Percentiles rank a stretch among this genome's conserved stretches.
Evolutionary conservation across 345 rosid species (phyloP).

Genomic region (Combretum micranthum): DNA sequence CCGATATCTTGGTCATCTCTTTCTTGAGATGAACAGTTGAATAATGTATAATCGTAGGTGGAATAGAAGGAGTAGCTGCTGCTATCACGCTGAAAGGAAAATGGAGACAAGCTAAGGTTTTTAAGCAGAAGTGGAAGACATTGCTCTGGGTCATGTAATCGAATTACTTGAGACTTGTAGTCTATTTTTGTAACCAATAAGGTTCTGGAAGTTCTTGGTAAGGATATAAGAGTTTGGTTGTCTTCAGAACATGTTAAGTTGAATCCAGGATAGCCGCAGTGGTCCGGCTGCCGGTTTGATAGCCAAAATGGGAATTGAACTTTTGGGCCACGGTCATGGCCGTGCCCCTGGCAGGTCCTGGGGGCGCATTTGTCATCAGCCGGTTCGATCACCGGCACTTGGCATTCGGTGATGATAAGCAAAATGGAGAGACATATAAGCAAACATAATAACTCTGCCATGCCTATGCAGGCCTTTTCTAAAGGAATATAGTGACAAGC

Average conservation of each 20-base stretch:
- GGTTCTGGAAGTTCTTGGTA: slow-evolving; percentile 11
- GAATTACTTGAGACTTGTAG: slow-evolving; percentile 6
- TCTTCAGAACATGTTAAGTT: slow-evolving; percentile 11
- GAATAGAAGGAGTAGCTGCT: not conserved
- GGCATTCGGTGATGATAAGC: too few relatives aligned
- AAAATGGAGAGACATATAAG: too few relatives aligned
- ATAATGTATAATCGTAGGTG: not conserved
- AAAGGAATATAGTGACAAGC: too few relatives aligned
- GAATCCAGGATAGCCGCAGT: slow-evolving; percentile 21
- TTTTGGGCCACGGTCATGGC: slow-evolving; percentile 9
- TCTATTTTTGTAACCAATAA: slow-evolving; percentile 12
- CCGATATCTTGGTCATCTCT: not conserved
- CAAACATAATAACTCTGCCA: too few relatives aligned
- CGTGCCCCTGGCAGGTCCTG: not conserved
- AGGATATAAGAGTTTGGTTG: slow-evolving; percentile 8
- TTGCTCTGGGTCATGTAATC: slow-evolving; percentile 4
- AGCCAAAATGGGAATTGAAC: slow-evolving; percentile 21
- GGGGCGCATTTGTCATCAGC: not conserved
- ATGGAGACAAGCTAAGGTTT: slow-evolving; percentile 6
- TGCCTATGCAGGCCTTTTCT: too few relatives aligned
- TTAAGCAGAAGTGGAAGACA: slow-evolving; percentile 7
- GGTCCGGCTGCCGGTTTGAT: slow-evolving; percentile 8
- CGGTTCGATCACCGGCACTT: not conserved
- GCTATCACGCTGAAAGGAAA: not conserved
- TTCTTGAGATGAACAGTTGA: slow-evolving; percentile 6